A percentile compares a stretch with the other conserved stretches of the same genome.
phyloP scores from a whole-genome alignment of 192 early-diverging fungal species.

The Pilobolus umbonatus region DNA sequence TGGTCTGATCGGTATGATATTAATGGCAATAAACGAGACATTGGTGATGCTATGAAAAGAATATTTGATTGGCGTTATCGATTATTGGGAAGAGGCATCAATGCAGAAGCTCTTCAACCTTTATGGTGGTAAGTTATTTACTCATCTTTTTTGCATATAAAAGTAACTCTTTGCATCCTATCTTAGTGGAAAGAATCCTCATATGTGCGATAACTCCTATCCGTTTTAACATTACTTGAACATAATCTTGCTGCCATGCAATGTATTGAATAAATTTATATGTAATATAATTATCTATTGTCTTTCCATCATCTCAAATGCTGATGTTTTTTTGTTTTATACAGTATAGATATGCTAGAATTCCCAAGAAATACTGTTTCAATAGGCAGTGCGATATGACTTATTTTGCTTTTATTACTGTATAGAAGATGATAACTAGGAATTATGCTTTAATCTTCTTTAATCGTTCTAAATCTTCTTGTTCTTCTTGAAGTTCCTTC shows the following conservation, averaged over 20 bases:
- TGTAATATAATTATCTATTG: too few relatives aligned
- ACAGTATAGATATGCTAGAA: too few relatives aligned
- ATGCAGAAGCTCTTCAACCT: constrained; percentile 66
- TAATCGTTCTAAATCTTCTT: constrained; percentile 13
- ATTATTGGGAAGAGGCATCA: constrained; percentile 59
- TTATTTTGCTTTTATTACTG: too few relatives aligned
- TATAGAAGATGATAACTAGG: too few relatives aligned
- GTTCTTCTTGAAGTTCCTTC: constrained; percentile 19
- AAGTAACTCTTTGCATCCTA: neutral
- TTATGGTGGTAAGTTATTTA: constrained; percentile 27
- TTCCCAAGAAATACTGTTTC: too few relatives aligned
- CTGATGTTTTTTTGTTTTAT: too few relatives aligned
- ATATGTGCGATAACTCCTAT: constrained; percentile 2
- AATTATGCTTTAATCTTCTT: constrained; percentile 1
- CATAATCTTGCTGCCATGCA: too few relatives aligned
- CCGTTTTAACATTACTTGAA: too few relatives aligned
- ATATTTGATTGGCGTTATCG: constrained; percentile 72
- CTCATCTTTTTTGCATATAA: neutral
- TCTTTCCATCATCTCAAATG: too few relatives aligned
- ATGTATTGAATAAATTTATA: too few relatives aligned
- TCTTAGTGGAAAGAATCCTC: neutral
- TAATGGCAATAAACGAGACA: constrained; percentile 46
- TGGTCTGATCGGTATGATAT: constrained; percentile 38
- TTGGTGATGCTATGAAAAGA: constrained; percentile 55
- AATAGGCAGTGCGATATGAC: too few relatives aligned